phyloP scores from a whole-genome alignment of 345 rosid genomes.

The Combretum micranthum region DNA sequence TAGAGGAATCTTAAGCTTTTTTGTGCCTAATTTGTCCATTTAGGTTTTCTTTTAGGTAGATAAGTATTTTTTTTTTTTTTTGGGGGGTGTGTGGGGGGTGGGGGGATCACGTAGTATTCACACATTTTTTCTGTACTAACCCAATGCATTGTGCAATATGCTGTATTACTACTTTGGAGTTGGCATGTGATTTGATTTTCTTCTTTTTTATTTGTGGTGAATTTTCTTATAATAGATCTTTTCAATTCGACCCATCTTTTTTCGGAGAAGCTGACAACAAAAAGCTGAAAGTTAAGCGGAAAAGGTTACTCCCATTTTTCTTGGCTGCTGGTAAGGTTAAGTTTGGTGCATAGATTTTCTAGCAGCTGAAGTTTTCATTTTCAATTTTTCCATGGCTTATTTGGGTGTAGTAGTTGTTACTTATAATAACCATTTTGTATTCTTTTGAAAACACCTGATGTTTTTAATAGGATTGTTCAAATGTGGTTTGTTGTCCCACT shows the following conservation, averaged over 20 bases:
- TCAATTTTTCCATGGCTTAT: conserved; percentile 5
- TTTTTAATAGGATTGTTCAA: too few species aligned
- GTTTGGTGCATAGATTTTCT: conserved; percentile 11
- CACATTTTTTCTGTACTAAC: conserved; percentile 6
- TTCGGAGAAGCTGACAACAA: conserved; percentile 50
- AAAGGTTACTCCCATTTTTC: conserved; percentile 43
- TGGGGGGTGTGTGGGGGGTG: too few species aligned
- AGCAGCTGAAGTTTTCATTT: conserved; percentile 3
- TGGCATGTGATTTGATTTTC: background rate
- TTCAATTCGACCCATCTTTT: conserved; percentile 47
- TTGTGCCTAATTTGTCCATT: too few species aligned
- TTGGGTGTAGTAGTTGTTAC: conserved; percentile 7
- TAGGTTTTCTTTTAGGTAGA: too few species aligned
- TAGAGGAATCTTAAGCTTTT: too few species aligned
- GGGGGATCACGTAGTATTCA: too few species aligned
- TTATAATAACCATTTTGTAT: background rate
- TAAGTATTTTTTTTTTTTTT: too few species aligned
- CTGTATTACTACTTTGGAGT: conserved; percentile 13
- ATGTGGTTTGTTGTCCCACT: too few species aligned
- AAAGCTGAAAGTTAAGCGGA: conserved; percentile 49
- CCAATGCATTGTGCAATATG: conserved; percentile 14
- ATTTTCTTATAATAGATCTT: conserved; percentile 44
- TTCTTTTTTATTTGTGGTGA: conserved; percentile 25
- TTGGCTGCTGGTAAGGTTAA: conserved; percentile 51
- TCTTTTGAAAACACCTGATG: too few species aligned